A percentile compares a stretch with the other conserved stretches of the same genome.
phyloP scores from a whole-genome alignment of 768 basidiomycete genomes.

The Agrocybe pediades region DNA sequence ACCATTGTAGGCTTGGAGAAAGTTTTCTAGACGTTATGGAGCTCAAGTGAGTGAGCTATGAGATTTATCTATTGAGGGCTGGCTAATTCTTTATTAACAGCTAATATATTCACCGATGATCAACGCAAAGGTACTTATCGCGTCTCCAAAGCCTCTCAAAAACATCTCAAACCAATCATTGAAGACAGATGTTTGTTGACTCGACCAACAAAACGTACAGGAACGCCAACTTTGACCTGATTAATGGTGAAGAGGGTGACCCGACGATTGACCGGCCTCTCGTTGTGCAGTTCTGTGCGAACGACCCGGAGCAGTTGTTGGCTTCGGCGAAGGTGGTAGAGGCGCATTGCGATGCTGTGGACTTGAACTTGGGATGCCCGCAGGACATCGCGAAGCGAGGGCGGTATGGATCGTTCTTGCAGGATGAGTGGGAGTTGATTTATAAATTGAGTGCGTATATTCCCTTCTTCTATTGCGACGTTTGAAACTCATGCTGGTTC shows the following conservation, averaged over 20 bases:
- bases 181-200: slow-evolving; percentile 62
- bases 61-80: too few relatives aligned
- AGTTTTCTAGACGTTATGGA: slow-evolving; percentile 79
- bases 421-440: slow-evolving; percentile 94
- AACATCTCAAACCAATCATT: neutral
- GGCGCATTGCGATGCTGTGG: slow-evolving; percentile 86
- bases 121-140: slow-evolving; percentile 71
- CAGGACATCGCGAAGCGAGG: slow-evolving; percentile 93
- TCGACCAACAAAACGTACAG: slow-evolving; percentile 54
- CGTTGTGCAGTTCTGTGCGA: slow-evolving; percentile 93
- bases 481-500: neutral
- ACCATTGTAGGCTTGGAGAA: slow-evolving; percentile 82
- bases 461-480: neutral
- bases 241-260: slow-evolving; percentile 81
- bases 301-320: slow-evolving; percentile 80
- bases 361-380: slow-evolving; percentile 93
- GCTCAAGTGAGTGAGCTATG: slow-evolving; percentile 77
- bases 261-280: slow-evolving; percentile 75
- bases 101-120: slow-evolving; percentile 99
- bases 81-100: too few relatives aligned
- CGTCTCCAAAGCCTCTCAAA: neutral
- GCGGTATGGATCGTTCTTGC: slow-evolving; percentile 86
- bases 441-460: slow-evolving; percentile 66
- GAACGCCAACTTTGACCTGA: slow-evolving; percentile 67
- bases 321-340: slow-evolving; percentile 78